A percentile compares a stretch with the other conserved stretches of the same genome.
These are phyloP conservation scores for Geotrichum phurueaensis DNA, from an alignment of 1,139 yeast species.

Conservation along the genomic window DNA sequence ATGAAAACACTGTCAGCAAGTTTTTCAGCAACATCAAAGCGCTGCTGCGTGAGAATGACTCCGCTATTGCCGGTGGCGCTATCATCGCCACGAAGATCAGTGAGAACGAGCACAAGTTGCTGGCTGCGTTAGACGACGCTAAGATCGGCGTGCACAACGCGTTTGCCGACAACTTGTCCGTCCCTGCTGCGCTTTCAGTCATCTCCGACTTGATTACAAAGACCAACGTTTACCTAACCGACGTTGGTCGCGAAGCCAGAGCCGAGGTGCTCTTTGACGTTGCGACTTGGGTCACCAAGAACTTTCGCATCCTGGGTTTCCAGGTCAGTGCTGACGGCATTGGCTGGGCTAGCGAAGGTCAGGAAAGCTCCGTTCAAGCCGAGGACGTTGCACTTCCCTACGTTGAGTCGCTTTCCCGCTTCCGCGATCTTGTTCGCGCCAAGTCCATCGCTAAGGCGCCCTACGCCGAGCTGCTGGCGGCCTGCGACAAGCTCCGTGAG, in stretches of 20 bases:
- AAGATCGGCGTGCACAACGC: slow-evolving; percentile 66
- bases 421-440: slow-evolving; percentile 74
- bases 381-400: slow-evolving; percentile 76
- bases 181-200: slow-evolving; percentile 64
- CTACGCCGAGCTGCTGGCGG: slow-evolving; percentile 47
- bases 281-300: slow-evolving; percentile 65
- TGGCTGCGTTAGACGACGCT: slow-evolving; percentile 46
- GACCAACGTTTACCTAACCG: slow-evolving; percentile 63
- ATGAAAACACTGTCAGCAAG: slow-evolving; percentile 68
- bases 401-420: slow-evolving; percentile 66
- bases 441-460: slow-evolving; percentile 65
- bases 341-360: slow-evolving; percentile 61
- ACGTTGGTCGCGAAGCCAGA: slow-evolving; percentile 47
- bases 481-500: slow-evolving; percentile 56
- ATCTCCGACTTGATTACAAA: slow-evolving; percentile 64
- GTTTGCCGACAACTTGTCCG: slow-evolving; percentile 80
- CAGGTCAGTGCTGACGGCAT: slow-evolving; percentile 59
- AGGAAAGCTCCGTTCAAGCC: slow-evolving; percentile 33
- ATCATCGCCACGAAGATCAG: slow-evolving; percentile 58
- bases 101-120: slow-evolving; percentile 50
- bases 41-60: slow-evolving; percentile 50
- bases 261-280: slow-evolving; percentile 62
- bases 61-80: slow-evolving; percentile 45
- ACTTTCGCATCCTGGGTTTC: slow-evolving; percentile 70
- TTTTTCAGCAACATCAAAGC: slow-evolving; percentile 84